Evolutionary conservation across 2,329 filamentous ascomycete genomes (phyloP).

Genomic region (Trichoderma koningii): DNA sequence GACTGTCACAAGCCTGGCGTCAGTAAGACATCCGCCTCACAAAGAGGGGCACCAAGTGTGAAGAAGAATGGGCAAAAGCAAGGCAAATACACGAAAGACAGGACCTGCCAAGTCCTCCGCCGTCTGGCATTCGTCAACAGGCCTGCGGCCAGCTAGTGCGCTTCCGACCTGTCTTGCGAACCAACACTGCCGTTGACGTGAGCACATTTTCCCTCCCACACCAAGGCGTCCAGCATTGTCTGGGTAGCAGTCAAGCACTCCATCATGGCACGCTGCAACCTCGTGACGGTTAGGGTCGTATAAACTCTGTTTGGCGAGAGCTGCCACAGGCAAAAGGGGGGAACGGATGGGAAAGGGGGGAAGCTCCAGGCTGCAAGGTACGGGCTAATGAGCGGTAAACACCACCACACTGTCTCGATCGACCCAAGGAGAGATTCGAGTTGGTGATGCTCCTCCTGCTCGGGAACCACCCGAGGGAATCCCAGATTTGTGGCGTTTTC

Average conservation of each 20-base stretch:
- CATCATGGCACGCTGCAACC: conserved; percentile 1
- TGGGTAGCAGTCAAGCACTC: neutral
- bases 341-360: too few relatives aligned
- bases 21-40: neutral
- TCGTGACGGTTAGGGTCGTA: neutral
- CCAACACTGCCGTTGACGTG: conserved; percentile 6
- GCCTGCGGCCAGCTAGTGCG: neutral
- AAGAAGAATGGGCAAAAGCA: neutral
- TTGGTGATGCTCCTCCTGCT: neutral
- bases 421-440: neutral
- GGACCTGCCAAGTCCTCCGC: neutral
- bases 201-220: conserved; percentile 4
- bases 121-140: neutral
- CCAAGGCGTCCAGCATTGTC: too few relatives aligned
- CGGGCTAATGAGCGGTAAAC: neutral
- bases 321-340: conserved; percentile 2
- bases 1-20: conserved; percentile 3
- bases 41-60: neutral
- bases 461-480: conserved; percentile 12
- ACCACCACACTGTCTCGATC: conserved; percentile 4
- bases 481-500: conserved; percentile 1
- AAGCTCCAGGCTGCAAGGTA: conserved; percentile 17
- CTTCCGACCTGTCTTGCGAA: conserved; percentile 11
- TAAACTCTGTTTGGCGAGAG: conserved; percentile 4
- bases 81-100: neutral